These are phyloP conservation scores for Epichloe hybrida DNA, from an alignment of 2,329 filamentous ascomycete species.

Conservation along the genomic window DNA sequence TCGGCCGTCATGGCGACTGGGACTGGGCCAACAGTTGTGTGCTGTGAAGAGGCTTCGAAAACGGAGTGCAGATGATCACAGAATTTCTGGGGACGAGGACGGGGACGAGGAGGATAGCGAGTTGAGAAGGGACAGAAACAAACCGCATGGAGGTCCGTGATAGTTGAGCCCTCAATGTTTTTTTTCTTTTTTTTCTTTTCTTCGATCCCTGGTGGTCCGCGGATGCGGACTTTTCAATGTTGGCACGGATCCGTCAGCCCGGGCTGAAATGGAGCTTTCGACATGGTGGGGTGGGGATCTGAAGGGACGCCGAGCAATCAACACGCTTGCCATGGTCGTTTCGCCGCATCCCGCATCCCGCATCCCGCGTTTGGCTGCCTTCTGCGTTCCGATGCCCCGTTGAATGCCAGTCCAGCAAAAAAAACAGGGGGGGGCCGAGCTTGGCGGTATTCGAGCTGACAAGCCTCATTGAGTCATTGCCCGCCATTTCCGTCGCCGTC, in stretches of 20 bases:
- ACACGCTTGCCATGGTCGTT: neutral
- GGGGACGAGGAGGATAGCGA: neutral
- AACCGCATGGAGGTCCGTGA: no score
- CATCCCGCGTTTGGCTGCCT: neutral
- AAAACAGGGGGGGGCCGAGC: neutral
- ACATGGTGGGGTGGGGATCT: constrained; percentile 1
- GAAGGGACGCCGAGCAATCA: neutral
- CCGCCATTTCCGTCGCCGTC: no score
- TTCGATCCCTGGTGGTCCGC: neutral
- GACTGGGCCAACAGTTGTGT: neutral
- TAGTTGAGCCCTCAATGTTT: no score
- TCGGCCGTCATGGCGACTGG: constrained; percentile 14
- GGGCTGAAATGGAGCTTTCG: neutral
- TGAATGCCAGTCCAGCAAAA: neutral
- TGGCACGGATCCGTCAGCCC: neutral
- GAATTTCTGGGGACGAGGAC: neutral
- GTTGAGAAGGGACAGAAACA: neutral
- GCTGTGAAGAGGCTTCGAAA: neutral
- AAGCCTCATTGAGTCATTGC: neutral
- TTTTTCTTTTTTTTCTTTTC: neutral
- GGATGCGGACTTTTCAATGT: neutral
- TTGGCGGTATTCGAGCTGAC: neutral
- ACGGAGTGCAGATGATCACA: neutral
- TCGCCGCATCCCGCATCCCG: neutral
- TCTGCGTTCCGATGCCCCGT: neutral